A percentile compares a stretch with the other conserved stretches of the same genome.
phyloP scores from a whole-genome alignment of 805 yeast genomes.

The Blastobotrys robertii region DNA sequence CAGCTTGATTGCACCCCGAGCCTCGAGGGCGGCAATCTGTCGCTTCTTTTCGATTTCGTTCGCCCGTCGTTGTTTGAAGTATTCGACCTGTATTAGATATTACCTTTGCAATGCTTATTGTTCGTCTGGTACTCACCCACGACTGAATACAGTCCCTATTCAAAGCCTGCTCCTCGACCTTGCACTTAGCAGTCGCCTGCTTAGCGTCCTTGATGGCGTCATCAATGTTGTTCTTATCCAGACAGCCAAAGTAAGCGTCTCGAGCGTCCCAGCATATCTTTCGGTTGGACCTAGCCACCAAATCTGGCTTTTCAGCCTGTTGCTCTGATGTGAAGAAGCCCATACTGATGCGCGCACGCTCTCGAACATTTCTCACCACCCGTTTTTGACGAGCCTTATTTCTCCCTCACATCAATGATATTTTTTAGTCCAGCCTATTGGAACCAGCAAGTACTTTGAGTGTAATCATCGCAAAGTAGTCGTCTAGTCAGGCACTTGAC shows the following conservation, averaged over 20 bases:
- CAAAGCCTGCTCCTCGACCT: slow-evolving; percentile 45
- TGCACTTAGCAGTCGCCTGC: slow-evolving; percentile 48
- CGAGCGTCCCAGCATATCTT: slow-evolving; percentile 85
- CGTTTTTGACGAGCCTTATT: too few species aligned
- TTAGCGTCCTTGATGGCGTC: slow-evolving; percentile 45
- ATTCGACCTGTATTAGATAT: slow-evolving; percentile 32
- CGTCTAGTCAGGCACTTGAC: too few species aligned
- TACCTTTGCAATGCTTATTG: neutral
- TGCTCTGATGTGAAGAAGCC: slow-evolving; percentile 37
- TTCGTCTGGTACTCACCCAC: slow-evolving; percentile 43
- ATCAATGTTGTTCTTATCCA: slow-evolving; percentile 55
- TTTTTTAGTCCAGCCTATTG: too few species aligned
- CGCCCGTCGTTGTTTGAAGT: slow-evolving; percentile 83
- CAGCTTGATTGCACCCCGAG: slow-evolving; percentile 42
- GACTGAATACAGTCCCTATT: slow-evolving; percentile 70
- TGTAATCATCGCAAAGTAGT: too few species aligned
- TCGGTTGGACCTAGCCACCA: slow-evolving; percentile 55
- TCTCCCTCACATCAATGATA: too few species aligned
- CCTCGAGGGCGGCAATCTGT: slow-evolving; percentile 61
- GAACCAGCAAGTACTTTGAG: too few species aligned
- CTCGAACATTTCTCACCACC: too few species aligned
- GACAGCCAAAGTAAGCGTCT: slow-evolving; percentile 66
- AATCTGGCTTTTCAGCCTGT: slow-evolving; percentile 34
- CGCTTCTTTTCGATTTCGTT: slow-evolving; percentile 62
- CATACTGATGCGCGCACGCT: slow-evolving; percentile 30